Percentiles rank a stretch among this genome's conserved stretches.
These are phyloP conservation scores for Chlorella sp. DNA, from an alignment of 139 green algal species.

Conservation along the genomic window DNA sequence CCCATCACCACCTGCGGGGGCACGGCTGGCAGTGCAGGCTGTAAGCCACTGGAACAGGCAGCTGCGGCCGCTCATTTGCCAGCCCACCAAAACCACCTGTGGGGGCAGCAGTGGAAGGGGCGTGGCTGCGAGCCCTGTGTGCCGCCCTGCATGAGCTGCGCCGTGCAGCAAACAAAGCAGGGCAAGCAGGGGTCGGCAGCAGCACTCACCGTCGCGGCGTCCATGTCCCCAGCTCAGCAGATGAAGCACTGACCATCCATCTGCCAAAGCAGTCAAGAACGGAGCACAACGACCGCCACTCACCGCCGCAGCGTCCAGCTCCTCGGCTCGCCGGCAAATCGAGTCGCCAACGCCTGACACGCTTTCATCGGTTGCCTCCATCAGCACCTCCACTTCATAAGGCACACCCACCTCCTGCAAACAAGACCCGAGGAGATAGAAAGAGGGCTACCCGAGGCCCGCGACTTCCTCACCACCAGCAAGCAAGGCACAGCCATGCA, in stretches of 20 bases:
- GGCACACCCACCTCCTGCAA: constrained; percentile 14
- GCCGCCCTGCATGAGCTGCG: not conserved
- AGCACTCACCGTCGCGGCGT: no score
- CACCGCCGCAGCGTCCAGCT: constrained; percentile 12
- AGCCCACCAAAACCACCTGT: not conserved
- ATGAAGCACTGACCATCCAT: not conserved
- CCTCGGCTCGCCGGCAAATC: constrained; percentile 19
- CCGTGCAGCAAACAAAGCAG: no score
- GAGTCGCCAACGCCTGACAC: constrained; percentile 28
- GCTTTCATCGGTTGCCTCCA: constrained; percentile 28
- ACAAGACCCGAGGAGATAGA: no score
- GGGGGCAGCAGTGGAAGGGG: not conserved
- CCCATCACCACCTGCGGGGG: constrained; percentile 27
- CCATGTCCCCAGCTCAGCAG: no score
- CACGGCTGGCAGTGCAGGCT: not conserved
- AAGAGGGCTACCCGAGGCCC: no score
- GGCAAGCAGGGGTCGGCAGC: no score
- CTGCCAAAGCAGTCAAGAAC: not conserved
- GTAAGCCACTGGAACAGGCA: not conserved
- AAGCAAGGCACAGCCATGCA: not conserved
- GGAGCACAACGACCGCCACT: not conserved
- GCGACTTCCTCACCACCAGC: no score
- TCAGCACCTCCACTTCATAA: constrained; percentile 22
- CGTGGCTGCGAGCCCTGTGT: no score
- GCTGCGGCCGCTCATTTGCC: not conserved